Conservation (phyloP, 2,329 filamentous ascomycete species). For the Dactylellina parvicollis region DNA sequence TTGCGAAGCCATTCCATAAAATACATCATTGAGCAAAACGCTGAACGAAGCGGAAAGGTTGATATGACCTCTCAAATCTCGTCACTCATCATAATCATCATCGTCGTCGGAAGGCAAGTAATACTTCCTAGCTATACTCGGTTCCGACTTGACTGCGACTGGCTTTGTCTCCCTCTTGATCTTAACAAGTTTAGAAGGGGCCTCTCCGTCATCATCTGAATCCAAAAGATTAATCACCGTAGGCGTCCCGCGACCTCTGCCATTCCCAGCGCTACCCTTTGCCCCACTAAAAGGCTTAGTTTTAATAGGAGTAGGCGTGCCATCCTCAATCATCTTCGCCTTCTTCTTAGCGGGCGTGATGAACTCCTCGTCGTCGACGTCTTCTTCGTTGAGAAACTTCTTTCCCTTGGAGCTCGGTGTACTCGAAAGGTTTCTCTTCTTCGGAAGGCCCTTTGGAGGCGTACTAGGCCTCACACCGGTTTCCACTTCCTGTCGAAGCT, state of each 20-base stretch:
- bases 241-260: background rate
- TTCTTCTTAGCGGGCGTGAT: constrained; percentile 45
- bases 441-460: constrained; percentile 33
- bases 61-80: too few relatives aligned
- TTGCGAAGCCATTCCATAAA: too few relatives aligned
- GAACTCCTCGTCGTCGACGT: constrained; percentile 41
- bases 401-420: constrained; percentile 48
- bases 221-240: constrained; percentile 37
- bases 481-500: constrained; percentile 42
- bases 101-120: constrained; percentile 32
- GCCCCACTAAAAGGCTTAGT: constrained; percentile 8
- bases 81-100: constrained; percentile 40
- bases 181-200: background rate
- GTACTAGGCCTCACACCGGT: constrained; percentile 36
- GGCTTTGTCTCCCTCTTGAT: constrained; percentile 13
- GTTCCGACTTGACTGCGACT: constrained; percentile 16
- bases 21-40: too few relatives aligned
- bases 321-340: constrained; percentile 31
- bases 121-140: constrained; percentile 2
- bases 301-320: constrained; percentile 22
- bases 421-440: constrained; percentile 10
- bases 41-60: too few relatives aligned
- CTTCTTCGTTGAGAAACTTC: constrained; percentile 21
- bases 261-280: background rate
- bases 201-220: constrained; percentile 31